phyloP scores from a whole-genome alignment of 1,139 yeast species.

The Yamadazyma oceani region DNA sequence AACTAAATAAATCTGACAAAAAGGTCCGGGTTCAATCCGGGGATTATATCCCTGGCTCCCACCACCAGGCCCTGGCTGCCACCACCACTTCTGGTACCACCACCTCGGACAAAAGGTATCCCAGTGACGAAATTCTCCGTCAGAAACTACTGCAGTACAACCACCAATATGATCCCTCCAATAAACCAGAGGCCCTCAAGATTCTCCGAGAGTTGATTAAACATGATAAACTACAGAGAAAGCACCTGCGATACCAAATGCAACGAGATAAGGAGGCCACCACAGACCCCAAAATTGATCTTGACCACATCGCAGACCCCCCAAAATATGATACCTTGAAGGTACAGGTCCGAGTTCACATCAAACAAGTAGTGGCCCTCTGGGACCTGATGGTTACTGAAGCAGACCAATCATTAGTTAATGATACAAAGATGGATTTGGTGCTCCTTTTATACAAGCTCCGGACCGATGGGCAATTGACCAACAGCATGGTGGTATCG shows the following conservation, averaged over 20 bases:
- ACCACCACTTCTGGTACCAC: no score
- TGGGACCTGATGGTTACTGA: constrained; percentile 40
- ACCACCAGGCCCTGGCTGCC: no score
- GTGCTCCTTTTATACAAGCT: constrained; percentile 62
- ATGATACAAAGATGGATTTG: constrained; percentile 61
- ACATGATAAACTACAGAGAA: constrained; percentile 11
- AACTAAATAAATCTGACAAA: no score
- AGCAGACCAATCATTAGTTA: constrained; percentile 22
- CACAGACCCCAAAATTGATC: constrained; percentile 26
- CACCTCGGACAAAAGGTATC: no score
- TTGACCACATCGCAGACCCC: constrained; percentile 36
- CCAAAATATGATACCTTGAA: constrained; percentile 29
- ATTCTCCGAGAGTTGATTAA: not conserved
- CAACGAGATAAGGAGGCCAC: constrained; percentile 19
- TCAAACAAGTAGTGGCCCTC: constrained; percentile 43
- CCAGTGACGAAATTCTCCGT: no score
- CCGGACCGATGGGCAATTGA: constrained; percentile 43
- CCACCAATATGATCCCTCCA: no score
- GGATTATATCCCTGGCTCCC: no score
- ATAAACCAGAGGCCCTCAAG: no score
- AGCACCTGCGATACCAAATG: constrained; percentile 8
- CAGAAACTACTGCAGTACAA: no score
- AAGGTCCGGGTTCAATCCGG: no score
- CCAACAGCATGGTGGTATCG: constrained; percentile 48
- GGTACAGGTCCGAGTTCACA: constrained; percentile 47